phyloP scores from a whole-genome alignment of 768 basidiomycete species.

The Amanita rubescens region DNA sequence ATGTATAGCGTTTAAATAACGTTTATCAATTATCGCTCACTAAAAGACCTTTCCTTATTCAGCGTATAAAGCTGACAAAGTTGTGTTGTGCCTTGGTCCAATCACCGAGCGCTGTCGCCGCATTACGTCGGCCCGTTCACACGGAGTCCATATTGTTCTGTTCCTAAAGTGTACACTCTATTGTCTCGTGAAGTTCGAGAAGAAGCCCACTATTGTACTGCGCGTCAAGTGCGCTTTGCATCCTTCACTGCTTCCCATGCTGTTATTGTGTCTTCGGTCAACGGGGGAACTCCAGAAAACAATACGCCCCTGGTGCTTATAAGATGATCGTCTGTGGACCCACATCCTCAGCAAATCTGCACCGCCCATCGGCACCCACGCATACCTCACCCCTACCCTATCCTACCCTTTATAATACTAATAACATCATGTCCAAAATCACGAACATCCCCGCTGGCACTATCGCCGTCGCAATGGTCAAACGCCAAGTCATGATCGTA shows the following conservation, averaged over 20 bases:
- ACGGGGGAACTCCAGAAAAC: not conserved
- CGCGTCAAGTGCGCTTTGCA: not conserved
- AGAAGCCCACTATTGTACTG: not conserved
- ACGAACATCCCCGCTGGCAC: conserved; percentile 42
- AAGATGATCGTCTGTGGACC: not conserved
- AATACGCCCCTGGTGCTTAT: not conserved
- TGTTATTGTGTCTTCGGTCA: not conserved
- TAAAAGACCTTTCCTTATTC: not conserved
- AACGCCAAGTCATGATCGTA: conserved; percentile 60
- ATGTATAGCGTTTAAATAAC: no score
- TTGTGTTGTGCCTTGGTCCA: not conserved
- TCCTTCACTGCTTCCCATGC: not conserved
- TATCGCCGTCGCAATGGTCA: conserved; percentile 62
- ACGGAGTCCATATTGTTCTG: not conserved
- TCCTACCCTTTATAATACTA: not conserved
- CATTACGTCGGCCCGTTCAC: not conserved
- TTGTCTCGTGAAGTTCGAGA: not conserved
- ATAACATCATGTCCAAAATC: not conserved
- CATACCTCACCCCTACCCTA: conserved; percentile 13
- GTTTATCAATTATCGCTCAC: not conserved
- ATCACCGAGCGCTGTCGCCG: no score
- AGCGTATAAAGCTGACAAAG: no score
- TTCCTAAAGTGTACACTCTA: not conserved
- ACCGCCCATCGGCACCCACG: not conserved
- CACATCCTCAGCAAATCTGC: not conserved